Percentiles rank a stretch among this genome's conserved stretches.
phyloP scores from a whole-genome alignment of 2,329 filamentous ascomycete genomes.

The Bipolaris sorokiniana region DNA sequence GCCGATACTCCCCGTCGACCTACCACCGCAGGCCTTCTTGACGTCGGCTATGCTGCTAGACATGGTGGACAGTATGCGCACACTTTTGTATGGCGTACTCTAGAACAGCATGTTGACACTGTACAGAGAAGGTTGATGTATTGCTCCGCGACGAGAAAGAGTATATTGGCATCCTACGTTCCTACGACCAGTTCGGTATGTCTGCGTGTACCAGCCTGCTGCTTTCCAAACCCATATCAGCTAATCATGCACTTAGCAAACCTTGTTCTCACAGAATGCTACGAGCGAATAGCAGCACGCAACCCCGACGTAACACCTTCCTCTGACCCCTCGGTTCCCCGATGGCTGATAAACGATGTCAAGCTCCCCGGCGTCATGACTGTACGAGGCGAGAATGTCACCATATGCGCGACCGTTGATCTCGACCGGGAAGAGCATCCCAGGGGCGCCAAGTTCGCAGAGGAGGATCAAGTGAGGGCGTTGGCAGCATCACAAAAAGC shows the following conservation, averaged over 20 bases:
- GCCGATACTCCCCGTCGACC: constrained; percentile 44
- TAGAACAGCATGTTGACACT: constrained; percentile 20
- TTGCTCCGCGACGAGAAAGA: constrained; percentile 92
- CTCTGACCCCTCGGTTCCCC: constrained; percentile 31
- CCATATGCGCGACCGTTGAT: constrained; percentile 93
- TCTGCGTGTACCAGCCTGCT: not conserved
- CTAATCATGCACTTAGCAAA: constrained; percentile 68
- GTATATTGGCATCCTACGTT: constrained; percentile 87
- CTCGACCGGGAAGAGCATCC: constrained; percentile 93
- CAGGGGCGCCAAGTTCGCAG: constrained; percentile 72
- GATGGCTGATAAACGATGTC: constrained; percentile 80
- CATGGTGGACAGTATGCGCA: constrained; percentile 82
- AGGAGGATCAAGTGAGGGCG: constrained; percentile 71
- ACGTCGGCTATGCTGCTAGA: constrained; percentile 95
- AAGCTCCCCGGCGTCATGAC: constrained; percentile 85
- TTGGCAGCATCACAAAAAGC: constrained; percentile 76
- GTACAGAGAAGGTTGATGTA: constrained; percentile 88
- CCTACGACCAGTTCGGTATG: constrained; percentile 97
- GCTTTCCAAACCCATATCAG: constrained; percentile 10
- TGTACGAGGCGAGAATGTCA: constrained; percentile 95
- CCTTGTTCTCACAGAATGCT: constrained; percentile 89
- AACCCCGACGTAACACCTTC: constrained; percentile 45
- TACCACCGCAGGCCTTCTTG: constrained; percentile 97
- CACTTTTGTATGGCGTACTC: constrained; percentile 7
- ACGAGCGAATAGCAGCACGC: constrained; percentile 82